Percentiles rank a stretch among this genome's conserved stretches.
These are phyloP conservation scores for Suzukiozyma palmioleophila DNA, from an alignment of 1,139 yeast genomes.

Conservation along the genomic window DNA sequence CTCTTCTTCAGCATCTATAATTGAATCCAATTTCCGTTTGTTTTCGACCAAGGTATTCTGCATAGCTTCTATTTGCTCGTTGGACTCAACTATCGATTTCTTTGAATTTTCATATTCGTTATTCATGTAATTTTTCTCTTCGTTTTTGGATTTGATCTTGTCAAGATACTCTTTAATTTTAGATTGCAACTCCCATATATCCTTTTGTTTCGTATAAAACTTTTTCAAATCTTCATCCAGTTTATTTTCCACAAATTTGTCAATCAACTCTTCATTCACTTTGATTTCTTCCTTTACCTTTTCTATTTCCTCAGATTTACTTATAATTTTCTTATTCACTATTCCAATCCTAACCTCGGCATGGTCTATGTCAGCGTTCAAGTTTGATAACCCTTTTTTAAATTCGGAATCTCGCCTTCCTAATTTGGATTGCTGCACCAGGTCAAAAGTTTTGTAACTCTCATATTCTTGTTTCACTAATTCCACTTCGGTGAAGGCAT, in stretches of 20 bases:
- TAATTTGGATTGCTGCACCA: slow-evolving; percentile 18
- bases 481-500: slow-evolving; percentile 23
- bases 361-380: slow-evolving; percentile 35
- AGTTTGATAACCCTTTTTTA: slow-evolving; percentile 22
- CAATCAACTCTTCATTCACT: slow-evolving; percentile 17
- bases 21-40: slow-evolving; percentile 26
- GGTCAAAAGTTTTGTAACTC: slow-evolving; percentile 18
- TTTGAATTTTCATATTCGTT: slow-evolving; percentile 61
- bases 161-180: slow-evolving; percentile 33
- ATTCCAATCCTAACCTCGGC: slow-evolving; percentile 37
- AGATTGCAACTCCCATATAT: slow-evolving; percentile 38
- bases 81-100: slow-evolving; percentile 51
- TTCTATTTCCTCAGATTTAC: slow-evolving; percentile 31
- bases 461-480: slow-evolving; percentile 25
- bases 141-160: slow-evolving; percentile 30
- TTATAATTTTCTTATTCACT: slow-evolving; percentile 35
- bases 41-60: slow-evolving; percentile 22
- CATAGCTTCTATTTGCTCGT: slow-evolving; percentile 32
- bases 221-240: slow-evolving; percentile 15
- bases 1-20: slow-evolving; percentile 18
- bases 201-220: slow-evolving; percentile 24
- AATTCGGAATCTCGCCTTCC: slow-evolving; percentile 34
- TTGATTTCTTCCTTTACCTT: slow-evolving; percentile 17
- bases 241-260: slow-evolving; percentile 14
- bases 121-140: slow-evolving; percentile 64